phyloP scores from a whole-genome alignment of 2,329 filamentous ascomycete species.

The Xylaria multiplex region DNA sequence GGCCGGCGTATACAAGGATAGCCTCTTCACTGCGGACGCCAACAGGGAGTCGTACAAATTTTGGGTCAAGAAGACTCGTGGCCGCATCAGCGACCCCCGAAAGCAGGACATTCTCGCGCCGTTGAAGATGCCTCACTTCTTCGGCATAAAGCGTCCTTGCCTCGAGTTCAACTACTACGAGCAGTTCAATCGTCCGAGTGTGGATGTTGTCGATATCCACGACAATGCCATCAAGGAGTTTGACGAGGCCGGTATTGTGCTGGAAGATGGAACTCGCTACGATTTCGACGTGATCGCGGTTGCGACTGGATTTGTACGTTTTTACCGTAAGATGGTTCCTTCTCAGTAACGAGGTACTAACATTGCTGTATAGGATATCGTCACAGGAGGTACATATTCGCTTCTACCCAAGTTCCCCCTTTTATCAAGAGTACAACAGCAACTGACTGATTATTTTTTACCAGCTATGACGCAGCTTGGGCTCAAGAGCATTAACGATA shows the following conservation, averaged over 20 bases:
- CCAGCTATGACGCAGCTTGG: constrained; percentile 58
- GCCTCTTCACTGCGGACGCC: constrained; percentile 55
- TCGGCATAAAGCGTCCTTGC: constrained; percentile 46
- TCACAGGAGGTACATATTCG: constrained; percentile 49
- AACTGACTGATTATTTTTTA: neutral
- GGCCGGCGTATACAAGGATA: constrained; percentile 65
- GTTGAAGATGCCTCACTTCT: constrained; percentile 58
- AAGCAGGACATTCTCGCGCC: constrained; percentile 64
- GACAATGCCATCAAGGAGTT: constrained; percentile 55
- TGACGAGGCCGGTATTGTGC: constrained; percentile 54
- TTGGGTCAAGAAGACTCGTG: constrained; percentile 63
- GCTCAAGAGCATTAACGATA: constrained; percentile 53
- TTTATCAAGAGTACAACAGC: neutral
- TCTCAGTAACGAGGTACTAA: constrained; percentile 11
- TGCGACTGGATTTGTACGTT: constrained; percentile 58
- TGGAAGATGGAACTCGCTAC: constrained; percentile 54
- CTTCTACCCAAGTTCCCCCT: neutral
- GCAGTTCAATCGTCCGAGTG: constrained; percentile 57
- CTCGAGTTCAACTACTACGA: constrained; percentile 59
- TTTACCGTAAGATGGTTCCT: neutral
- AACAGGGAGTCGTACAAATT: constrained; percentile 66
- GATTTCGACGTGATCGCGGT: constrained; percentile 58
- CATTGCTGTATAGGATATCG: constrained; percentile 43
- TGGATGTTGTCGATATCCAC: constrained; percentile 56
- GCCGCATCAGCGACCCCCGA: constrained; percentile 60